phyloP scores from a whole-genome alignment of 176 grass and related monocot genomes.

The Stipa capillata region DNA sequence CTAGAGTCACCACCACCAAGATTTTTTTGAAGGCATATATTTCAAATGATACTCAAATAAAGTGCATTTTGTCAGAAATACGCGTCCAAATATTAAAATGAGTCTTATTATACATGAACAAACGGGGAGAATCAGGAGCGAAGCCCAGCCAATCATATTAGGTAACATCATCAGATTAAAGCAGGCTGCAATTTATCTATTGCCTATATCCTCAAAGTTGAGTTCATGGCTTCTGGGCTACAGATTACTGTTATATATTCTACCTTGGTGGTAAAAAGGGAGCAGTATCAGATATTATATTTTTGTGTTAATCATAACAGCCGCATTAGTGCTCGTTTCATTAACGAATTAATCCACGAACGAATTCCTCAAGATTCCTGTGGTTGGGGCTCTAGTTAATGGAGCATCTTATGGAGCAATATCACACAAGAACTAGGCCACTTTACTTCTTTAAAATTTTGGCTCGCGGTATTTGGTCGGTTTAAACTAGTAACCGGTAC shows the following conservation, averaged over 20 bases:
- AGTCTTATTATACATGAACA: constrained; percentile 6
- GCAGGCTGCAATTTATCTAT: constrained; percentile 4
- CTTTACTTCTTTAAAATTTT: background rate
- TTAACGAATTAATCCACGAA: background rate
- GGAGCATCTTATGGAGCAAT: constrained; percentile 20
- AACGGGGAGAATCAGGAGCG: constrained; percentile 4
- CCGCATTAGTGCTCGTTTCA: constrained; percentile 13
- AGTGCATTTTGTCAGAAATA: constrained; percentile 23
- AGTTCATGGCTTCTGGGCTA: constrained; percentile 20
- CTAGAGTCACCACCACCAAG: constrained; percentile 8
- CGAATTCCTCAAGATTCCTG: constrained; percentile 21
- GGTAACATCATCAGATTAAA: constrained; percentile 22
- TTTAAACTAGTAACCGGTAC: background rate
- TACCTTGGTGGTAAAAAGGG: background rate
- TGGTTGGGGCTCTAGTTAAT: constrained; percentile 15
- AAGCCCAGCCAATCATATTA: constrained; percentile 30
- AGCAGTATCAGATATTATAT: background rate
- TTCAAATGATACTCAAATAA: background rate
- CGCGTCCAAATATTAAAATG: constrained; percentile 7
- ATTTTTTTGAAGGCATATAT: constrained; percentile 15
- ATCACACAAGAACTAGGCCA: background rate
- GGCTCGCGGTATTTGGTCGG: background rate
- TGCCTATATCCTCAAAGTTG: constrained; percentile 18
- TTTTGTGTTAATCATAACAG: constrained; percentile 10
- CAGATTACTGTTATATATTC: constrained; percentile 34